Conservation (phyloP, 805 yeast genomes). For the Candida jianshihensis region DNA sequence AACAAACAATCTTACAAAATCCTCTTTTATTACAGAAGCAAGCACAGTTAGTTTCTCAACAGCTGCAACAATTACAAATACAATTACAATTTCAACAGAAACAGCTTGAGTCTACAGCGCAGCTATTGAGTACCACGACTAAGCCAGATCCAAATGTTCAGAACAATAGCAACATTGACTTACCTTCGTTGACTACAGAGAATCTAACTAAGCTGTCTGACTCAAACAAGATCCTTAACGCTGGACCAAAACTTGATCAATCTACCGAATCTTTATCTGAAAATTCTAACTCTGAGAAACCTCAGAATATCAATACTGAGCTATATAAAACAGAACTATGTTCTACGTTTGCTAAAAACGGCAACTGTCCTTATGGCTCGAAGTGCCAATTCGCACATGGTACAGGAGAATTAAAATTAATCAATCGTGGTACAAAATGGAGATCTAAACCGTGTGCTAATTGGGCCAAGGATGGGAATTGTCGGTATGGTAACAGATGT, state of each 20-base stretch:
- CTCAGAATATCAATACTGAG: conserved; percentile 42
- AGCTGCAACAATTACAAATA: conserved; percentile 19
- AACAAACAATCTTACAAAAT: conserved; percentile 14
- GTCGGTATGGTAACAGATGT: conserved; percentile 87
- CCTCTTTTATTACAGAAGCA: conserved; percentile 21
- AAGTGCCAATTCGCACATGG: conserved; percentile 97
- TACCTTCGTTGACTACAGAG: conserved; percentile 19
- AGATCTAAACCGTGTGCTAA: conserved; percentile 88
- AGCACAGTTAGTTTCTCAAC: conserved; percentile 20
- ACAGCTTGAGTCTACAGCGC: conserved; percentile 23
- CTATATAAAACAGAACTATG: conserved; percentile 90
- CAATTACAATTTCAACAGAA: conserved; percentile 24
- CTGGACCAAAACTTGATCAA: not conserved
- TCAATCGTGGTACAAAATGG: conserved; percentile 76
- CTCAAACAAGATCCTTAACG: not conserved
- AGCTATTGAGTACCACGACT: conserved; percentile 8
- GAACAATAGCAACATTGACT: no score
- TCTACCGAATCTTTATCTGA: not conserved
- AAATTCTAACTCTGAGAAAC: not conserved
- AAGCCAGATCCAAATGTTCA: conserved; percentile 7
- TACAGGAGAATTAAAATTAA: conserved; percentile 59
- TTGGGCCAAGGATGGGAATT: conserved; percentile 74
- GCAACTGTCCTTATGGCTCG: conserved; percentile 77
- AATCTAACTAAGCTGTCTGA: conserved; percentile 12
- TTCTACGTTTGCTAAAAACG: conserved; percentile 63